A percentile compares a stretch with the other conserved stretches of the same genome.
phyloP scores from a whole-genome alignment of 257 asterid genomes.

The Nicotiana paniculata region DNA sequence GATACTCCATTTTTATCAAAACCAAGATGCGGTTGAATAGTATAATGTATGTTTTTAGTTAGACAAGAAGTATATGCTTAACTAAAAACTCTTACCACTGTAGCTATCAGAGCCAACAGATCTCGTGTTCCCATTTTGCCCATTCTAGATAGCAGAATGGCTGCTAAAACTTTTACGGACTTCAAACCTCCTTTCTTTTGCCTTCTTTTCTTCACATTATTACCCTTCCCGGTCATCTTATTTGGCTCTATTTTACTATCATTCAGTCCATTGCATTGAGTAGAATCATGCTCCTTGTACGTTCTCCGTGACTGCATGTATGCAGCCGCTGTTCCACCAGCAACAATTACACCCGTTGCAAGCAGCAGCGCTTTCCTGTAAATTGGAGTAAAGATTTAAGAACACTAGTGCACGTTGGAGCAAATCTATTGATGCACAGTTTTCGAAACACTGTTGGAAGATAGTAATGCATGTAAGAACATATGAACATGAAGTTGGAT shows the following conservation, averaged over 20 bases:
- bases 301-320: slow-evolving; percentile 61
- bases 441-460: background rate
- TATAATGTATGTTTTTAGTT: background rate
- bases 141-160: slow-evolving; percentile 79
- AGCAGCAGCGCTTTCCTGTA: slow-evolving; percentile 76
- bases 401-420: background rate
- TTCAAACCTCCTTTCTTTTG: slow-evolving; percentile 77
- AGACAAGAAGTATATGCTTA: background rate
- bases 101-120: slow-evolving; percentile 68
- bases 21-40: background rate
- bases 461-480: background rate
- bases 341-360: slow-evolving; percentile 83
- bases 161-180: slow-evolving; percentile 86
- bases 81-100: slow-evolving; percentile 64
- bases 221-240: slow-evolving; percentile 41
- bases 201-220: slow-evolving; percentile 55
- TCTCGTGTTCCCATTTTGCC: slow-evolving; percentile 74
- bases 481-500: background rate
- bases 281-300: slow-evolving; percentile 29
- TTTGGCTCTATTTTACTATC: slow-evolving; percentile 33
- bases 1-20: background rate
- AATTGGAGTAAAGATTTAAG: background rate
- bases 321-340: slow-evolving; percentile 92
- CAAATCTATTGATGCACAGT: background rate
- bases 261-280: slow-evolving; percentile 40